Evolutionary conservation across 176 grass and related monocot genomes (phyloP), one percentile per base, ranked within the genome.

Genomic region (Musa acuminata): DNA sequence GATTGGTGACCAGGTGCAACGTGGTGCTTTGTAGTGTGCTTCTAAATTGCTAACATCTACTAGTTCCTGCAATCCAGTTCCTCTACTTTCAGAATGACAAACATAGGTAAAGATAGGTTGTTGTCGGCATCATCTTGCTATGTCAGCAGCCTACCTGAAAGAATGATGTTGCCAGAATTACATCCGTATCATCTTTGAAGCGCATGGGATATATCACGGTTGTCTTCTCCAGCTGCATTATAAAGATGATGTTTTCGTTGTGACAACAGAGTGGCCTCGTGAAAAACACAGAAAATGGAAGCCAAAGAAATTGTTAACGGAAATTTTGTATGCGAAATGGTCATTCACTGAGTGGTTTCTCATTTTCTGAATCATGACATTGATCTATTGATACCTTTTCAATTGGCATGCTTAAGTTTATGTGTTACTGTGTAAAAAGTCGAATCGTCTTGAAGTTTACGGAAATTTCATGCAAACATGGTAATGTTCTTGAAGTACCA

Each of bases 1-100:
- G 81, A 91, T 99, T 27, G 90, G 82, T 21, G 90, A 99, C 95
- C 90, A 99, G 57, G 77, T 87, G 74, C 95, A 99, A 60, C 1
- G 66, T 8, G 84, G 88, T 80, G 88, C 84, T 72, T 65, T 86
- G 35, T 72, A 54, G 22, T 80, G 72, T 53, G 69, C 48, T 73
- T 69, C 24, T 76, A 84, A 79, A 52, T 9, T 82, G 58, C 84
- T 88, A 13, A 76, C 8, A 3, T 89, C 88, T 62, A 82, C 81
- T 16, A 98, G 83, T 65, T 98, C 95, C 95, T 96, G 83, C 72
- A 64, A 59, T 8, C 13, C 49, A 79, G 53, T 78, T 62, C 22
- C 13, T 58, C 17, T 74, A 55, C 49, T 23, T 75, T 59, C 53
- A 77, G 43, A 14, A 35, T 69, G 43, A 35, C 1, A 78, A 67